phyloP scores from a whole-genome alignment of 176 grass and related monocot genomes.

The Hordeum marinum region DNA sequence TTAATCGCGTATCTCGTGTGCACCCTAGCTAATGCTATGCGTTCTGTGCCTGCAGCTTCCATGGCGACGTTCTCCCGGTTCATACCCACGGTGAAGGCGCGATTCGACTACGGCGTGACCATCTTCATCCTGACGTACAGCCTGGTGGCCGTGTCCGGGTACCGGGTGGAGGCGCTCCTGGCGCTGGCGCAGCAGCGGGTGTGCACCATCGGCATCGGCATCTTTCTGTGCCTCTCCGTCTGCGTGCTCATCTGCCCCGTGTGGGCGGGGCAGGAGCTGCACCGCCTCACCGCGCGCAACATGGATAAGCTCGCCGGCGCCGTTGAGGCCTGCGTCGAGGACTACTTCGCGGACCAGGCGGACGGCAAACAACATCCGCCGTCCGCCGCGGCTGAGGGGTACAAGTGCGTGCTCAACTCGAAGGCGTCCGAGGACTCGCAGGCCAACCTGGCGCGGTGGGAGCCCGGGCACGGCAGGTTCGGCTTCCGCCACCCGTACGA shows the following conservation, averaged over 20 bases:
- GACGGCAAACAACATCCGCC: not conserved
- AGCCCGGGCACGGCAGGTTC: conserved; percentile 54
- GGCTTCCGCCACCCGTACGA: conserved; percentile 63
- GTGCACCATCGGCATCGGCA: conserved; percentile 56
- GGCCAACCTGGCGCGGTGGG: conserved; percentile 71
- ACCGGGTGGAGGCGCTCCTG: conserved; percentile 53
- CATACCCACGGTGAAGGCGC: conserved; percentile 59
- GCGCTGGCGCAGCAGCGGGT: conserved; percentile 41
- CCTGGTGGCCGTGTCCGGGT: conserved; percentile 65
- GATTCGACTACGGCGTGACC: conserved; percentile 70
- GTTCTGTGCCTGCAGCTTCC: conserved; percentile 31
- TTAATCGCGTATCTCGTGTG: not conserved
- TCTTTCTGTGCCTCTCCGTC: conserved; percentile 50
- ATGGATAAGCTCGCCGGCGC: conserved; percentile 66
- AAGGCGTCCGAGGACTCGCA: conserved; percentile 68
- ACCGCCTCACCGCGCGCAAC: conserved; percentile 50
- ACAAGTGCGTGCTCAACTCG: conserved; percentile 62
- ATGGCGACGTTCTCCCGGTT: conserved; percentile 71
- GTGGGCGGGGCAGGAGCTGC: conserved; percentile 68
- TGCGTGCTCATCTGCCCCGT: conserved; percentile 57
- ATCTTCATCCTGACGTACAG: conserved; percentile 86
- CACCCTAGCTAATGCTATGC: not conserved
- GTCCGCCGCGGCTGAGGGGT: conserved; percentile 37
- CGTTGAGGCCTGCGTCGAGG: conserved; percentile 51
- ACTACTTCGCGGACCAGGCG: conserved; percentile 30